A percentile compares a stretch with the other conserved stretches of the same genome.
These are phyloP conservation scores for Hypholoma sublateritium DNA, from an alignment of 768 basidiomycete genomes.

Conservation along the genomic window DNA sequence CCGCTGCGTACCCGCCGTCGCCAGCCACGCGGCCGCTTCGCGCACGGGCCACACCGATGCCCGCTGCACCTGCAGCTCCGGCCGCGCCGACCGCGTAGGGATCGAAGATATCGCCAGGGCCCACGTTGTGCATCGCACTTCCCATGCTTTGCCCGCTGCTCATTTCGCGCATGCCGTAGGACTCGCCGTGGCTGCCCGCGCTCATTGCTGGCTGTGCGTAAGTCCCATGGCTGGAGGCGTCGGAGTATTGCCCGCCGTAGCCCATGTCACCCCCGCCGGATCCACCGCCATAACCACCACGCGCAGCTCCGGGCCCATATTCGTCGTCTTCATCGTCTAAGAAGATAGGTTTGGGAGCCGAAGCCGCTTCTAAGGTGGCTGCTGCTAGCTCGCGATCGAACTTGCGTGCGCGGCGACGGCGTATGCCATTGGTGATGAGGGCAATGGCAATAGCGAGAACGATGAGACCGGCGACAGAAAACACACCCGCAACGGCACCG, in stretches of 20 bases:
- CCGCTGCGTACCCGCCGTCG: slow-evolving; percentile 25
- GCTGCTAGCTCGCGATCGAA: slow-evolving; percentile 77
- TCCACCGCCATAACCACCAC: slow-evolving; percentile 3
- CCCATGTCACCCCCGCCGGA: slow-evolving; percentile 16
- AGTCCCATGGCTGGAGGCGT: slow-evolving; percentile 58
- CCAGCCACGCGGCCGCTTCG: slow-evolving; percentile 31
- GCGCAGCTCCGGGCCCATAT: slow-evolving; percentile 19
- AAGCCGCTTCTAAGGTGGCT: slow-evolving; percentile 65
- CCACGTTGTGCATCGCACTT: slow-evolving; percentile 19
- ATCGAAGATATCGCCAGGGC: slow-evolving; percentile 31
- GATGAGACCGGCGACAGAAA: slow-evolving; percentile 69
- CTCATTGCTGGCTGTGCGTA: slow-evolving; percentile 47
- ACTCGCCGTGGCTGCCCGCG: slow-evolving; percentile 28
- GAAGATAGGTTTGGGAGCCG: slow-evolving; percentile 51
- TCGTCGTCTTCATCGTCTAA: slow-evolving; percentile 51
- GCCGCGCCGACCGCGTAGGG: slow-evolving; percentile 21
- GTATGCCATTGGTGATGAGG: slow-evolving; percentile 49
- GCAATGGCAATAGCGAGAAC: slow-evolving; percentile 49
- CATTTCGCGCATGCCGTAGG: slow-evolving; percentile 53
- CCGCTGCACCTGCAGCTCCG: slow-evolving; percentile 35
- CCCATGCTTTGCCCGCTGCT: slow-evolving; percentile 10
- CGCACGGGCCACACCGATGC: slow-evolving; percentile 42
- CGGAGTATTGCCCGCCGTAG: slow-evolving; percentile 33
- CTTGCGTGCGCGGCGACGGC: slow-evolving; percentile 60
- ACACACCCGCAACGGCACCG: slow-evolving; percentile 71